These are phyloP conservation scores for Neoboletus magnificus DNA, from an alignment of 768 basidiomycete genomes.

Conservation along the genomic window DNA sequence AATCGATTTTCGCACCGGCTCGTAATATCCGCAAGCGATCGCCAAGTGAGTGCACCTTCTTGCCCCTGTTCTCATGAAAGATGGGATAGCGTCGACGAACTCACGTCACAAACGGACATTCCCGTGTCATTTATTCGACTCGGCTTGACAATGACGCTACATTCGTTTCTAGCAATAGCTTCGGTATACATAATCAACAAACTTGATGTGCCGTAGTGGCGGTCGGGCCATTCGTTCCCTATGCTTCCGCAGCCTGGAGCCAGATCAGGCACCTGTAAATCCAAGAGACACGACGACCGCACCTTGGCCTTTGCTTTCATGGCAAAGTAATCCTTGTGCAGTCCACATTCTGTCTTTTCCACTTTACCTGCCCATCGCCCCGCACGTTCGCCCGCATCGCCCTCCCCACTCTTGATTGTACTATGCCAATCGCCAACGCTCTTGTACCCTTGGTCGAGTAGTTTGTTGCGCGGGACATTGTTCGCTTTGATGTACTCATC, in stretches of 20 bases:
- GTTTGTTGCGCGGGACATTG: constrained; percentile 81
- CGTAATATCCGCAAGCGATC: neutral
- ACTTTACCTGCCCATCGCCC: constrained; percentile 88
- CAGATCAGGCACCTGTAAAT: neutral
- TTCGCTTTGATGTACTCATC: constrained; percentile 82
- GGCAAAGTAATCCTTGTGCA: constrained; percentile 88
- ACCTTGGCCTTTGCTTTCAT: constrained; percentile 59
- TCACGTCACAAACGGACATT: neutral
- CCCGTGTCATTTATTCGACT: neutral
- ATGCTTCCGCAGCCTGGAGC: neutral
- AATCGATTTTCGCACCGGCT: neutral
- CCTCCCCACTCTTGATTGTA: constrained; percentile 63
- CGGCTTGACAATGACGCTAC: neutral
- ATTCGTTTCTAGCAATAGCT: neutral
- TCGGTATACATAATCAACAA: too few relatives aligned
- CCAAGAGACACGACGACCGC: neutral
- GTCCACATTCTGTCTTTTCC: constrained; percentile 90
- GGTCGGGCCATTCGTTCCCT: neutral
- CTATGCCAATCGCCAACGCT: constrained; percentile 99
- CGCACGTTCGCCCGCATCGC: constrained; percentile 75
- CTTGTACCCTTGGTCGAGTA: constrained; percentile 89
- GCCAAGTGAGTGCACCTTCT: neutral
- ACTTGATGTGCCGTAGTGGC: too few relatives aligned
- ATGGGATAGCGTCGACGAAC: neutral
- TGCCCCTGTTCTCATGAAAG: neutral